These are phyloP conservation scores for Grigorovia transvaalensis DNA, from an alignment of 805 yeast genomes.

Conservation along the genomic window DNA sequence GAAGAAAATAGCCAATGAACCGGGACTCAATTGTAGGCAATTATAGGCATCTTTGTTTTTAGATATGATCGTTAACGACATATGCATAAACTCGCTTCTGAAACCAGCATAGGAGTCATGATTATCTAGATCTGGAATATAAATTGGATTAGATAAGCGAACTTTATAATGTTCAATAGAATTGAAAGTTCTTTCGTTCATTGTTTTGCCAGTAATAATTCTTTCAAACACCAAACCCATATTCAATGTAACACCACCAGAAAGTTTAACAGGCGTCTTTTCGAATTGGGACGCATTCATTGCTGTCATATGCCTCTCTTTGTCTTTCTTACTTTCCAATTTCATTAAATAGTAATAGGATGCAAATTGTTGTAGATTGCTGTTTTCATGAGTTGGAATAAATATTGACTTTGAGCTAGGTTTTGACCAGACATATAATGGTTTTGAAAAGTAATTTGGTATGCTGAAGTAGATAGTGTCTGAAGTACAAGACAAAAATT, in stretches of 20 bases:
- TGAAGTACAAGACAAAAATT: slow-evolving; percentile 55
- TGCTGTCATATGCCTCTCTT: slow-evolving; percentile 8
- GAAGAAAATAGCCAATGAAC: slow-evolving; percentile 55
- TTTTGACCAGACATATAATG: slow-evolving; percentile 50
- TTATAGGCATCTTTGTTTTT: slow-evolving; percentile 41
- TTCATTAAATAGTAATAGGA: slow-evolving; percentile 40
- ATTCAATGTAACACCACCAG: slow-evolving; percentile 50
- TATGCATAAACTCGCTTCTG: slow-evolving; percentile 72
- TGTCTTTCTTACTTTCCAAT: slow-evolving; percentile 13
- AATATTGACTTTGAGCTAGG: slow-evolving; percentile 35
- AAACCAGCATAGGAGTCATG: slow-evolving; percentile 79
- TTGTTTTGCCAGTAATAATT: slow-evolving; percentile 19
- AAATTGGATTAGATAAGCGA: slow-evolving; percentile 44
- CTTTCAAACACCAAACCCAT: slow-evolving; percentile 53
- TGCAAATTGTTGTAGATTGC: slow-evolving; percentile 35
- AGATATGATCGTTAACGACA: slow-evolving; percentile 49
- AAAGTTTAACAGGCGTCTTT: slow-evolving; percentile 45
- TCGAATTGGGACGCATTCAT: slow-evolving; percentile 30
- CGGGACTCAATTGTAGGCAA: slow-evolving; percentile 68
- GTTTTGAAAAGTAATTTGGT: slow-evolving; percentile 58
- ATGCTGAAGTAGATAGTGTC: slow-evolving; percentile 56
- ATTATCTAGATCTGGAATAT: slow-evolving; percentile 33
- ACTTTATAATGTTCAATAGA: slow-evolving; percentile 55
- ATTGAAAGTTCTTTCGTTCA: slow-evolving; percentile 33
- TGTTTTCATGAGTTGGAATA: slow-evolving; percentile 34